phyloP scores from a whole-genome alignment of 1,284 basidiomycete species.

The Sanguinoderma infundibulare region DNA sequence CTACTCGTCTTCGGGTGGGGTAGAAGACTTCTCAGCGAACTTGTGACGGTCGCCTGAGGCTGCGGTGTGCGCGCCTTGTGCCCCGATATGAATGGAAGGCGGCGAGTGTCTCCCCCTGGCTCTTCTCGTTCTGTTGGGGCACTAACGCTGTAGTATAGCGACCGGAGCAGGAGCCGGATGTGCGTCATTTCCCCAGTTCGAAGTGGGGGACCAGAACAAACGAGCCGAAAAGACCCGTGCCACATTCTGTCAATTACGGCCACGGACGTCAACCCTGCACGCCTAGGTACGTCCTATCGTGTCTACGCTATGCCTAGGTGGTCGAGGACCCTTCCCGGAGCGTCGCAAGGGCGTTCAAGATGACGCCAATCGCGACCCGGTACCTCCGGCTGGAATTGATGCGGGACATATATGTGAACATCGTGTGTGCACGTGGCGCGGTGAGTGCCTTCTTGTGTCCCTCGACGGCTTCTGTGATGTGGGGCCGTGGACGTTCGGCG shows the following conservation, averaged over 20 bases:
- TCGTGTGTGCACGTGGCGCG: neutral
- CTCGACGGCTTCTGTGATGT: conserved; percentile 3
- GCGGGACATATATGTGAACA: neutral
- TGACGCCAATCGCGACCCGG: conserved; percentile 6
- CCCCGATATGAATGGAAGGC: neutral
- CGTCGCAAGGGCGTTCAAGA: neutral
- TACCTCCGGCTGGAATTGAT: neutral
- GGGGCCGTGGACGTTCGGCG: conserved; percentile 1
- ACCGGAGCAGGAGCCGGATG: conserved; percentile 5
- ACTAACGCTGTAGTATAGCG: neutral
- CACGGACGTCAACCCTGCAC: conserved; percentile 13
- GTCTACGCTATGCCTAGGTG: neutral
- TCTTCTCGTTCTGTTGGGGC: neutral
- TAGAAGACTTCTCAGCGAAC: neutral
- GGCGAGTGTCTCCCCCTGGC: conserved; percentile 5
- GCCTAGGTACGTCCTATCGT: conserved; percentile 3
- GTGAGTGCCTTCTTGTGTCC: conserved; percentile 8
- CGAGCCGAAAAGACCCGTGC: conserved; percentile 2
- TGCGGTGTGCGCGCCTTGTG: neutral
- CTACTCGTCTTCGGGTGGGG: neutral
- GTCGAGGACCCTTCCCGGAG: neutral
- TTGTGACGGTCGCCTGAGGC: conserved; percentile 4
- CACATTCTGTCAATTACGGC: conserved; percentile 1
- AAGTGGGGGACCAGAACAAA: neutral
- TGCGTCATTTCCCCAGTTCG: conserved; percentile 1